Percentiles rank a stretch among this genome's conserved stretches.
These are phyloP conservation scores for Rhizopogon vesiculosus DNA, from an alignment of 768 basidiomycete genomes.

Conservation along the genomic window DNA sequence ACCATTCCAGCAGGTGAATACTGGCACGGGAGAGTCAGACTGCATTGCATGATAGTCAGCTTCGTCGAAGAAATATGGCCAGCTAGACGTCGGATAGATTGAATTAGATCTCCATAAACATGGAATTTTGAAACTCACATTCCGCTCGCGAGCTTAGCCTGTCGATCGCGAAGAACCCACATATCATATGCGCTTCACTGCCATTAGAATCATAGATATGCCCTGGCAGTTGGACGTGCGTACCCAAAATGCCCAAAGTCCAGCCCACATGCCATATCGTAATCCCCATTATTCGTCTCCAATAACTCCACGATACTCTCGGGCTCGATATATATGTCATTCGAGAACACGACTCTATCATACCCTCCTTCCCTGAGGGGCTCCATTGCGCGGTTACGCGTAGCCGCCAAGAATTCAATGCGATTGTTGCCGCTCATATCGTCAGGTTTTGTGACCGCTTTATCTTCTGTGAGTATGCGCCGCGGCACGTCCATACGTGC, in stretches of 20 bases:
- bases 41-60: conserved; percentile 31
- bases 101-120: not conserved
- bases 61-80: conserved; percentile 41
- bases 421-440: conserved; percentile 17
- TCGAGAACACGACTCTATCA: conserved; percentile 37
- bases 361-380: conserved; percentile 35
- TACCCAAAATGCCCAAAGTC: conserved; percentile 33
- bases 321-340: conserved; percentile 38
- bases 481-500: conserved; percentile 16
- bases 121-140: not conserved
- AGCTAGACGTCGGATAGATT: conserved; percentile 7
- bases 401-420: conserved; percentile 32
- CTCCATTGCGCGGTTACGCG: conserved; percentile 39
- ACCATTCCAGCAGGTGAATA: conserved; percentile 44
- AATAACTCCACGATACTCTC: conserved; percentile 36
- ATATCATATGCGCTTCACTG: conserved; percentile 29
- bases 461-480: conserved; percentile 26
- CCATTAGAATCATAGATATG: not conserved
- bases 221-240: not conserved
- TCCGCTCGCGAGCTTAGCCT: conserved; percentile 20
- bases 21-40: conserved; percentile 35
- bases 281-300: conserved; percentile 31
- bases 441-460: conserved; percentile 15
- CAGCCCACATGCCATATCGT: conserved; percentile 40
- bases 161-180: conserved; percentile 33